Evolutionary conservation across 2,329 filamentous ascomycete species (phyloP).

Genomic region (Colletotrichum shisoi): DNA sequence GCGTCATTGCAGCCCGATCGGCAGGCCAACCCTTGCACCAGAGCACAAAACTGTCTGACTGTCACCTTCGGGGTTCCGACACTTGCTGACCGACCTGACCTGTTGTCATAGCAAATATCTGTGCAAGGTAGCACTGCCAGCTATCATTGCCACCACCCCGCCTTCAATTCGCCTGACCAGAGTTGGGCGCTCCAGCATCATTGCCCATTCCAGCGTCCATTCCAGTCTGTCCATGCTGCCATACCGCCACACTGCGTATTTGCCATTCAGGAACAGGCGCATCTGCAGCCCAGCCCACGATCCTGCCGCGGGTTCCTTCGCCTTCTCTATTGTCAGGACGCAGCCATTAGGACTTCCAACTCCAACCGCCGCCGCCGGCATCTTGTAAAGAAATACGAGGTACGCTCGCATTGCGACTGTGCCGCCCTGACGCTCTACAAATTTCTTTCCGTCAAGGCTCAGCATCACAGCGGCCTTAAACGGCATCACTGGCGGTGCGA

Average conservation of each 20-base stretch:
- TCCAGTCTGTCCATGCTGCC: background rate
- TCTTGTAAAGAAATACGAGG: constrained; percentile 11
- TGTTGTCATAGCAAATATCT: background rate
- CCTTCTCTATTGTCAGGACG: constrained; percentile 4
- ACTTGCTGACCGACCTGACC: constrained; percentile 2
- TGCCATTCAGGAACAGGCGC: constrained; percentile 13
- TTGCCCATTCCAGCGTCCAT: background rate
- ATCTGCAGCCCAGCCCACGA: background rate
- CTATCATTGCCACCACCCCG: constrained; percentile 3
- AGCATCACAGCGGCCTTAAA: background rate
- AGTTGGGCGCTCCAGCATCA: too few species aligned
- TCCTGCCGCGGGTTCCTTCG: too few species aligned
- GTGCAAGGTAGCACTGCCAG: too few species aligned
- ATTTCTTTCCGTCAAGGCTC: background rate
- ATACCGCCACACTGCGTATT: background rate
- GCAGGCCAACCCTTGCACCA: constrained; percentile 15
- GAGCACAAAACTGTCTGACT: constrained; percentile 18
- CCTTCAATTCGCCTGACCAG: background rate
- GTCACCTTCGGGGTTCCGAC: background rate
- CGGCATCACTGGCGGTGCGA: background rate
- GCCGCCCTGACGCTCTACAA: background rate
- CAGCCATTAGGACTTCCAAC: background rate
- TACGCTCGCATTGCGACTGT: background rate
- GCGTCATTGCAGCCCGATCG: constrained; percentile 10
- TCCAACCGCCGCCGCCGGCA: background rate